A percentile compares a stretch with the other conserved stretches of the same genome.
Conservation (phyloP, 2,329 filamentous ascomycete species). For the Xylariaceae sp. region DNA sequence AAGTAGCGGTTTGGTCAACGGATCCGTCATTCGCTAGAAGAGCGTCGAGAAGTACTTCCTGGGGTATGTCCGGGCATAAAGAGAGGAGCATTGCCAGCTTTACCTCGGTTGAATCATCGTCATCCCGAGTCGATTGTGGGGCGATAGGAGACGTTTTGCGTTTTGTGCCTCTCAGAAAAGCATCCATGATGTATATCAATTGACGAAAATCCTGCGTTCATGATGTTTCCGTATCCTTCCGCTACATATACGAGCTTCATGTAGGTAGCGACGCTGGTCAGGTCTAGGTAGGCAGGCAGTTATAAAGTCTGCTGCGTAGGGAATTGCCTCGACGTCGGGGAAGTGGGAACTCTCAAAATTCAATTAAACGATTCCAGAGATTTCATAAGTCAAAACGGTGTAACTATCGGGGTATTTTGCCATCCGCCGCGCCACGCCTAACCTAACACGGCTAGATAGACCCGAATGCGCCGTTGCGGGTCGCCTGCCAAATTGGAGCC, state of each 20-base stretch:
- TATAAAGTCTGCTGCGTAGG: no score
- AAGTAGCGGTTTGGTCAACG: conserved; percentile 59
- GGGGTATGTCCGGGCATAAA: conserved; percentile 60
- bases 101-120: conserved; percentile 71
- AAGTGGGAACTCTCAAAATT: background rate
- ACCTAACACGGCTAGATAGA: background rate
- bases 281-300: no score
- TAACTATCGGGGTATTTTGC: background rate
- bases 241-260: background rate
- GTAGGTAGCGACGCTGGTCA: no score
- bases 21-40: conserved; percentile 74
- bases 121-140: conserved; percentile 16
- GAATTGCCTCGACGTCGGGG: no score
- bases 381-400: background rate
- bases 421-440: background rate
- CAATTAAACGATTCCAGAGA: background rate
- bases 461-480: no score
- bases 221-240: background rate
- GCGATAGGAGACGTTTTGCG: conserved; percentile 39
- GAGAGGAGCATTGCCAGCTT: conserved; percentile 84
- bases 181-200: conserved; percentile 46
- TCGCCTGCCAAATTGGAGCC: conserved; percentile 17
- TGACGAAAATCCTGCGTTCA: background rate
- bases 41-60: conserved; percentile 70
- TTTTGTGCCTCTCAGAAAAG: conserved; percentile 53